A percentile compares a stretch with the other conserved stretches of the same genome.
These are phyloP conservation scores for Penicillium antarcticum DNA, from an alignment of 495 filamentous ascomycete species.

Conservation along the genomic window DNA sequence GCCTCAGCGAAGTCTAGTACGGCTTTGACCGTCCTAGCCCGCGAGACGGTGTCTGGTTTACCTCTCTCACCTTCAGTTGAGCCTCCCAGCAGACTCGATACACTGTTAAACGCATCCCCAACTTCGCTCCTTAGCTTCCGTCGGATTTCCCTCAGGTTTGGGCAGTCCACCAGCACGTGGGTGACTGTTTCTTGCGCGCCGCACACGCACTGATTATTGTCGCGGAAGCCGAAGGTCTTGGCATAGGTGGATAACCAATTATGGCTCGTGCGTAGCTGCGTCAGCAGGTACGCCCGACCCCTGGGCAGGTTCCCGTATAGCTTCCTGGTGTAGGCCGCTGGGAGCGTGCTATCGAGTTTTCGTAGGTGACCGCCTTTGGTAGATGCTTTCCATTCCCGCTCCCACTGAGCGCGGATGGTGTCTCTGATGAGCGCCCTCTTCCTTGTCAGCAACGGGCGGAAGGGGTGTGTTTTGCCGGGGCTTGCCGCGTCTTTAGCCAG, in stretches of 20 bases:
- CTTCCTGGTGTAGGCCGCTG: not conserved
- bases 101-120: not conserved
- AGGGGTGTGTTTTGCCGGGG: constrained; percentile 14
- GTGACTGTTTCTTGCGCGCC: constrained; percentile 4
- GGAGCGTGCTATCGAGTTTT: not conserved
- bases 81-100: not conserved
- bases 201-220: constrained; percentile 1
- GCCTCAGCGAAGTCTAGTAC: not conserved
- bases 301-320: not conserved
- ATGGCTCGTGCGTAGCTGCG: constrained; percentile 1
- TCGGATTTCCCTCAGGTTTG: not conserved
- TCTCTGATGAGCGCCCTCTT: constrained; percentile 7
- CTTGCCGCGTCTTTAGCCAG: constrained; percentile 6
- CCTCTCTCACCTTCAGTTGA: too few relatives aligned
- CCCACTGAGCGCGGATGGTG: not conserved
- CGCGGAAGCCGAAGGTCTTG: not conserved
- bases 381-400: not conserved
- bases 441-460: constrained; percentile 14
- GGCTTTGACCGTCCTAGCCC: constrained; percentile 1
- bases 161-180: not conserved
- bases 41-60: not conserved
- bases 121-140: not conserved
- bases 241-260: constrained; percentile 1
- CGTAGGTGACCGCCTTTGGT: not conserved
- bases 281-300: not conserved